Evolutionary conservation across 179 eudicot genomes (phyloP).

Genomic region (Patellifolia procumbens): DNA sequence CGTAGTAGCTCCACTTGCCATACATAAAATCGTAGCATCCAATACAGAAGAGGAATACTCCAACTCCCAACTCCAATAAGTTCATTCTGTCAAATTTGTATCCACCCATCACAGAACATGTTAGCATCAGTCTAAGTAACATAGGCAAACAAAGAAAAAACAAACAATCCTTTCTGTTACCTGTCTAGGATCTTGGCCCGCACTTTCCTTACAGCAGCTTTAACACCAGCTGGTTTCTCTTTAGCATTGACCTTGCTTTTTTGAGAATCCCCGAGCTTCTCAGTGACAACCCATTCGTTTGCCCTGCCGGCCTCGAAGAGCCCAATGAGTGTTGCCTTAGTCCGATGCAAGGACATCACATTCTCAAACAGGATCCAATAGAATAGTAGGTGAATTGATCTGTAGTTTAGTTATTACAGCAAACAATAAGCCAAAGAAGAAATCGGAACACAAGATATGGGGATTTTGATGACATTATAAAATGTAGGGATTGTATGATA

Average conservation of each 20-base stretch:
- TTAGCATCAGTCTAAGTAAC: background rate
- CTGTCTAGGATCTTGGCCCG: conserved; percentile 68
- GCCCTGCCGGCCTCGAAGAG: conserved; percentile 76
- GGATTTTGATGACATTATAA: background rate
- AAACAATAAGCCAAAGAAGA: background rate
- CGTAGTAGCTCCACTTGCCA: conserved; percentile 72
- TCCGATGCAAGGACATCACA: conserved; percentile 55
- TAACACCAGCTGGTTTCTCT: conserved; percentile 35
- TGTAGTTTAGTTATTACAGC: conserved; percentile 8
- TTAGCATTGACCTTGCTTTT: conserved; percentile 51
- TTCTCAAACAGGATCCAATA: conserved; percentile 59
- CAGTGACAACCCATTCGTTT: conserved; percentile 96
- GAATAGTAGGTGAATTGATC: conserved; percentile 52
- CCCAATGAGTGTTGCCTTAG: conserved; percentile 68
- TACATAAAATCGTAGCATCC: conserved; percentile 70
- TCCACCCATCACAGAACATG: conserved; percentile 2
- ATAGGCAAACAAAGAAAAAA: background rate
- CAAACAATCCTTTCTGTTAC: conserved; percentile 22
- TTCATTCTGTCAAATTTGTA: conserved; percentile 46
- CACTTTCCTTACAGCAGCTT: conserved; percentile 44
- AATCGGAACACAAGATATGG: background rate
- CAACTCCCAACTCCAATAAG: conserved; percentile 74
- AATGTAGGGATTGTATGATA: background rate
- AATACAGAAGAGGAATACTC: conserved; percentile 61
- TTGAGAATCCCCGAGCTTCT: conserved; percentile 80